phyloP scores from a whole-genome alignment of 495 filamentous ascomycete genomes.

The Xylaria acuta region DNA sequence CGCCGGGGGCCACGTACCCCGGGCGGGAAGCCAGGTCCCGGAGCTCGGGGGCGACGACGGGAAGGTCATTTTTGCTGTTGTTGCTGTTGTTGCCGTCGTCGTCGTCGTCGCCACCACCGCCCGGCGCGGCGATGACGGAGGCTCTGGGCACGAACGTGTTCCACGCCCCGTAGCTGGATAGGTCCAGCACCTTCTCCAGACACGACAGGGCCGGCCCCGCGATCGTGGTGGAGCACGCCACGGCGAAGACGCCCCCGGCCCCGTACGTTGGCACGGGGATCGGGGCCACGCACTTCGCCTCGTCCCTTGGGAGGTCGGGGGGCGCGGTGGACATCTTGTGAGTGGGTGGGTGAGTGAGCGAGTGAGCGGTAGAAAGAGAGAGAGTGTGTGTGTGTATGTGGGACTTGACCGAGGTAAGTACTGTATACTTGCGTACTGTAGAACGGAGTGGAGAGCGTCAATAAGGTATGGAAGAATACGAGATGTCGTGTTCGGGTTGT shows the following conservation, averaged over 20 bases:
- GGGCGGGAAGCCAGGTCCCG: constrained; percentile 36
- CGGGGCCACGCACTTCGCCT: not conserved
- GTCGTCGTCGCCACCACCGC: no score
- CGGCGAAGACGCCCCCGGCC: constrained; percentile 37
- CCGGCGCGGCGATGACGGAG: constrained; percentile 36
- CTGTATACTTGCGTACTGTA: not conserved
- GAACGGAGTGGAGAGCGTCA: not conserved
- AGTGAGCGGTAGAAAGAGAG: no score
- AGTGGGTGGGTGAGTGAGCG: not conserved
- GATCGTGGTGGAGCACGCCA: constrained; percentile 40
- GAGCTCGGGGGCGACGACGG: not conserved
- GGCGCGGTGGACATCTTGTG: constrained; percentile 23
- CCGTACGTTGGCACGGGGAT: constrained; percentile 43
- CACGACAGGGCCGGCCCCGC: constrained; percentile 37
- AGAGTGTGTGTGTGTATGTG: no score
- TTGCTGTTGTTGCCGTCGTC: no score
- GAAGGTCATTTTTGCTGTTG: no score
- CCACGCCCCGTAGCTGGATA: constrained; percentile 42
- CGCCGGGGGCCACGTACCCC: constrained; percentile 41
- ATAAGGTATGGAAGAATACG: not conserved
- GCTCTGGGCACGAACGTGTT: constrained; percentile 43
- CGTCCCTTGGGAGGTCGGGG: constrained; percentile 12
- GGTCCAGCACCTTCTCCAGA: constrained; percentile 36
- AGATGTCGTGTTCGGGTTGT: not conserved
- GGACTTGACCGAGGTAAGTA: not conserved